Evolutionary conservation across 106 monocot genomes (phyloP), one percentile per base, ranked within the genome.

Genomic region (Acorus gramineus): DNA sequence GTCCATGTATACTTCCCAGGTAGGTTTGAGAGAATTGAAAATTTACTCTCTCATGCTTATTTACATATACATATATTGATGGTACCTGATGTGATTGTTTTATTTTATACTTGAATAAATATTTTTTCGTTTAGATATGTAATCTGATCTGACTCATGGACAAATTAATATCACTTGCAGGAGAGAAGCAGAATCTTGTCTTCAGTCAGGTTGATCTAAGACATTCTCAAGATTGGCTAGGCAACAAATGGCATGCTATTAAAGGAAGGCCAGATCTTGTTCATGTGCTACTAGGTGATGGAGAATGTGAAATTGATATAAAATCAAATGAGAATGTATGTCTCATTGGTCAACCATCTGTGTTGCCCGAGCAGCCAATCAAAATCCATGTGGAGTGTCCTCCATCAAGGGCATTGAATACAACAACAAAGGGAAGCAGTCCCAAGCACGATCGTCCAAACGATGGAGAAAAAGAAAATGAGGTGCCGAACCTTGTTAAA

Each of bases 1-100:
- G 13, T 90, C 11, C 74, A 67, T 58, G 95, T 95, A 2, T 85
- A 85, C 67, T 87, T 95, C 43, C 86, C 87, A 83, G 95, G 95
- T 90, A 77, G 47, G 54, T 74, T 13, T 6, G 28, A 28, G 28
- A 28, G 28, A 28, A 28, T n/a, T 46, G 47, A 4, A 14, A 45
- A 45, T 53, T 10, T 58, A 14, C 9, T 7, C 3, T 50, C 45
- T 43, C 10, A n/a, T 4, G 4, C 8, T 7, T 51, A 12, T 46
- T 5, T 59, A 4, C n/a, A 5, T 46, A 2, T 46, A 53, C 28
- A 28, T 0, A 28, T 28, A 28, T 1, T 1, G 28, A 28, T 28
- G 57, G 4, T 6, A 51, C 11, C 7, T 56, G 52, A 47, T 42
- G 5, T 62, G 8, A 28, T 8, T 46, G 3, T 60, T 47, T 12